Evolutionary conservation across 176 grass and related monocot genomes (phyloP).

Genomic region (Carex parvula): DNA sequence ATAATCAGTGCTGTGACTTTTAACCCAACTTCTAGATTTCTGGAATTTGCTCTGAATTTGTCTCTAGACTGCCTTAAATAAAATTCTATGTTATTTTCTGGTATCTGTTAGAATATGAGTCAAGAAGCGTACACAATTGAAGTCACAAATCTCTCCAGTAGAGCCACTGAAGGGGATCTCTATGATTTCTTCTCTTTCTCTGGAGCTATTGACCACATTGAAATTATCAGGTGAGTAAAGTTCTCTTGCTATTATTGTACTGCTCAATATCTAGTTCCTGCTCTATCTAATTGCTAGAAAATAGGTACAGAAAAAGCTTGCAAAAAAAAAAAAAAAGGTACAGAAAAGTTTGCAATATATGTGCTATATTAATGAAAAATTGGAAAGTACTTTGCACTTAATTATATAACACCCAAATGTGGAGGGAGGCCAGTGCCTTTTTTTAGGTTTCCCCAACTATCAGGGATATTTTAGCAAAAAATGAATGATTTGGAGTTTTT

Average conservation of each 20-base stretch:
- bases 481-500: background rate
- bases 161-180: conserved; percentile 66
- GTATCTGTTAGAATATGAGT: conserved; percentile 62
- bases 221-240: conserved; percentile 68
- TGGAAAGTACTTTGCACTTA: background rate
- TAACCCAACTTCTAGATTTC: background rate
- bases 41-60: background rate
- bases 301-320: background rate
- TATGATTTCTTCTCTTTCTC: conserved; percentile 95
- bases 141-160: conserved; percentile 80
- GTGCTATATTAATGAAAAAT: background rate
- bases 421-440: background rate
- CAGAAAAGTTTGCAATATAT: background rate
- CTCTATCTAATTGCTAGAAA: background rate
- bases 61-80: background rate
- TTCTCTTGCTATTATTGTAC: background rate
- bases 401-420: background rate
- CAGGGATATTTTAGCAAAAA: background rate
- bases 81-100: background rate
- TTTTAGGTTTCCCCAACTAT: background rate
- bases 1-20: conserved; percentile 1
- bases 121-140: conserved; percentile 60
- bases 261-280: background rate
- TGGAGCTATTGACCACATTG: conserved; percentile 88
- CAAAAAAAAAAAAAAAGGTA: background rate